These are phyloP conservation scores for Canavalia gladiata DNA, from an alignment of 306 rosid genomes.

Conservation along the genomic window DNA sequence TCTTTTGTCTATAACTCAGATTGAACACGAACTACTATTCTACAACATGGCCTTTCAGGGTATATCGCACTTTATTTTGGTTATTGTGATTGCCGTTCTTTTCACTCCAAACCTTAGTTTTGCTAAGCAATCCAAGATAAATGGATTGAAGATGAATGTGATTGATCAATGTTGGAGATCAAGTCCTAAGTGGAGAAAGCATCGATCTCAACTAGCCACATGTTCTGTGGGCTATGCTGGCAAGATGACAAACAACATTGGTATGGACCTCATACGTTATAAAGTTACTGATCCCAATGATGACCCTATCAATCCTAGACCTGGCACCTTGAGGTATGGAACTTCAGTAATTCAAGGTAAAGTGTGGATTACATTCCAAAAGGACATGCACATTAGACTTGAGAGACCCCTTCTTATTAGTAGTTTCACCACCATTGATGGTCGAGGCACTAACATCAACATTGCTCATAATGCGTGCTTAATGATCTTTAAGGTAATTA, in stretches of 20 bases:
- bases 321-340: conserved; percentile 50
- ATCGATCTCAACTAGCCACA: conserved; percentile 41
- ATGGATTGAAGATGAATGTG: conserved; percentile 43
- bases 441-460: conserved; percentile 43
- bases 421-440: conserved; percentile 59
- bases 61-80: no score
- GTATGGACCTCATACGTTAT: conserved; percentile 43
- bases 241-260: conserved; percentile 50
- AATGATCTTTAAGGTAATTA: conserved; percentile 50
- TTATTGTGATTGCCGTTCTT: conserved; percentile 13
- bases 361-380: conserved; percentile 56
- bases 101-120: conserved; percentile 2
- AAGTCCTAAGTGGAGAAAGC: conserved; percentile 44
- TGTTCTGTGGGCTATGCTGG: conserved; percentile 48
- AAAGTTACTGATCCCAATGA: conserved; percentile 48
- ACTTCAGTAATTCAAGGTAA: conserved; percentile 48
- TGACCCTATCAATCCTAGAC: conserved; percentile 42
- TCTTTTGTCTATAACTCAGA: neutral
- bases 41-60: conserved; percentile 31
- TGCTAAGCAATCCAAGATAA: conserved; percentile 31
- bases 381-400: conserved; percentile 46
- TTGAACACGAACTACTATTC: neutral
- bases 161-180: conserved; percentile 54
- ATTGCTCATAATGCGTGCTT: conserved; percentile 49
- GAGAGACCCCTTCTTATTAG: conserved; percentile 49